Conservation (phyloP, 208 protist species). For the Leishmania turanica region DNA sequence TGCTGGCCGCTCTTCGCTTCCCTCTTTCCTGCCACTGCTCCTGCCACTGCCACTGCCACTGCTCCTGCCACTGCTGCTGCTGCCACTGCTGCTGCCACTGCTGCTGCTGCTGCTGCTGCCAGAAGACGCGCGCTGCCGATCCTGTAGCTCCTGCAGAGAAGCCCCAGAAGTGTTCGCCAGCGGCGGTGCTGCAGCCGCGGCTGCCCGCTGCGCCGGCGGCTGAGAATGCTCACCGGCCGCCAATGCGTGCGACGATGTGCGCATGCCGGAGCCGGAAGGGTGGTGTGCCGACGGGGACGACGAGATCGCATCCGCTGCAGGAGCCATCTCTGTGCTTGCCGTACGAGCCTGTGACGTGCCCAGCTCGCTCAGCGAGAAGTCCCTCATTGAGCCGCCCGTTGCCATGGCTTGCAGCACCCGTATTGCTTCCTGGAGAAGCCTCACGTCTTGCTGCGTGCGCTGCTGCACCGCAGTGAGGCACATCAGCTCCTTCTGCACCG, state of each 20-base stretch:
- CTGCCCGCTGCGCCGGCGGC: not conserved
- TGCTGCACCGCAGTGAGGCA: slow-evolving; percentile 16
- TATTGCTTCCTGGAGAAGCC: slow-evolving; percentile 20
- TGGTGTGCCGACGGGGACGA: slow-evolving; percentile 32
- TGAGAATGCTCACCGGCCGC: not conserved
- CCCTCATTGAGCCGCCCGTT: not conserved
- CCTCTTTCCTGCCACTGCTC: not conserved
- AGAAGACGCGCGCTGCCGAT: slow-evolving; percentile 17
- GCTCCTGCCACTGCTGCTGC: too few species aligned
- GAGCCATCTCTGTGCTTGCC: slow-evolving; percentile 34
- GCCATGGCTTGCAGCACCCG: slow-evolving; percentile 7
- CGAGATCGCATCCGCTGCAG: slow-evolving; percentile 10
- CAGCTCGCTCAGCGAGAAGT: slow-evolving; percentile 17
- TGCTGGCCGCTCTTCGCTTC: slow-evolving; percentile 19
- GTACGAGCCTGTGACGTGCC: slow-evolving; percentile 22
- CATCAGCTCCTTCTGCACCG: slow-evolving; percentile 27
- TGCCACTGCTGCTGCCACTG: slow-evolving; percentile 5
- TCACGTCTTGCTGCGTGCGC: slow-evolving; percentile 24
- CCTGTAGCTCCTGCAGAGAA: slow-evolving; percentile 6
- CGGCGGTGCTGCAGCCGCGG: not conserved
- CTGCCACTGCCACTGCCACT: too few species aligned
- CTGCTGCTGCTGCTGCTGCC: slow-evolving; percentile 1
- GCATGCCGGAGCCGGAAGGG: not conserved
- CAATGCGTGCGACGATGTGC: not conserved
- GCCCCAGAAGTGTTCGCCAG: not conserved